phyloP scores from a whole-genome alignment of 2,329 filamentous ascomycete species.

The Pseudonectria buxi region DNA sequence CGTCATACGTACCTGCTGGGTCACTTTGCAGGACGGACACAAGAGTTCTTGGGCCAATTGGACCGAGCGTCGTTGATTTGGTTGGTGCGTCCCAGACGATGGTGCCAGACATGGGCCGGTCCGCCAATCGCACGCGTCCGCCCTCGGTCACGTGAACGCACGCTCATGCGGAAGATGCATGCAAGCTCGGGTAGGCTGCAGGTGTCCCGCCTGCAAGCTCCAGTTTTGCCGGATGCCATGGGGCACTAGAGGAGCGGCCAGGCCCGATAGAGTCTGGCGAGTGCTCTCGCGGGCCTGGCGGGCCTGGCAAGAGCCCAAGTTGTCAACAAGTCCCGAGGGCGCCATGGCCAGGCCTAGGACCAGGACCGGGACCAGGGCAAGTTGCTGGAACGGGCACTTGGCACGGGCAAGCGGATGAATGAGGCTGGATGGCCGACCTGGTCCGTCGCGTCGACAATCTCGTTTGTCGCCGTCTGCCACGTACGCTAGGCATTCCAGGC shows the following conservation, averaged over 20 bases:
- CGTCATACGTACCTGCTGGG: too few relatives aligned
- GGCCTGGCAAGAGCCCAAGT: too few relatives aligned
- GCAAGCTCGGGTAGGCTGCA: slow-evolving; percentile 26
- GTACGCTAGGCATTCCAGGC: too few relatives aligned
- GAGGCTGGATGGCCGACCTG: too few relatives aligned
- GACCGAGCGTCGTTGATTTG: slow-evolving; percentile 17
- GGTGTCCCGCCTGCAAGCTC: slow-evolving; percentile 24
- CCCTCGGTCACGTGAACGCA: slow-evolving; percentile 27
- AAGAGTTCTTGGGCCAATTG: too few relatives aligned
- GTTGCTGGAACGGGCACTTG: too few relatives aligned
- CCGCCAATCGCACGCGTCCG: slow-evolving; percentile 34
- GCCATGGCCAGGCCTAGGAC: too few relatives aligned
- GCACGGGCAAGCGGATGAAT: too few relatives aligned
- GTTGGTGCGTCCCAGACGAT: neutral
- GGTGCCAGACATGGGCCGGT: slow-evolving; percentile 26
- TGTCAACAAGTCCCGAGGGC: too few relatives aligned
- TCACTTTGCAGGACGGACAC: too few relatives aligned
- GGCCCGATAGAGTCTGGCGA: slow-evolving; percentile 15
- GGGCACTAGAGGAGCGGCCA: slow-evolving; percentile 15
- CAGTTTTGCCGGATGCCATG: slow-evolving; percentile 21
- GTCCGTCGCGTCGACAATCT: neutral
- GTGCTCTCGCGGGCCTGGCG: slow-evolving; percentile 13
- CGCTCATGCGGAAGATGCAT: slow-evolving; percentile 29
- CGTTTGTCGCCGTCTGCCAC: too few relatives aligned
- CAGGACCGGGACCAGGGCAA: too few relatives aligned